Base-by-base conservation (phyloP, 352 stramenopile genomes). In the Pseudoperonospora humuli region DNA sequence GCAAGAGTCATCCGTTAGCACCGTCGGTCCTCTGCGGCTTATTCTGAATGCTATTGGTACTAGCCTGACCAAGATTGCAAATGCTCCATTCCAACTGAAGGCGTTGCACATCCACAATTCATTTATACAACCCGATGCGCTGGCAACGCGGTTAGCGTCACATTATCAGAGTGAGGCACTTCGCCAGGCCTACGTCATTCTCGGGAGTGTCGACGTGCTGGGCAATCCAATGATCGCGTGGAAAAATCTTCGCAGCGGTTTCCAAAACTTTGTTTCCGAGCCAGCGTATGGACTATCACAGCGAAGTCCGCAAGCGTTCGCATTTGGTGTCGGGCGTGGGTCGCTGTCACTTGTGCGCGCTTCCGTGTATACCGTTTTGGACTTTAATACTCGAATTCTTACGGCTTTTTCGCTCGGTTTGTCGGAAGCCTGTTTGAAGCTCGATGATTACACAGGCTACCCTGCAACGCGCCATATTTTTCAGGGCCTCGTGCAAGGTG, bases 131-230 rank as follows among this genome's bases (percentile, higher is more conserved):
- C 71, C 75, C 3, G 76, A 92, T 50, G 77, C 70, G 3, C 57
- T 92, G 34, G 72, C 62, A 14, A 75, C 75, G 17, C 61, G 75
- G 11, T 40, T 92, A 15, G 71, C 55, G n/a, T 81, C 80, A 14
- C 83, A 94, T 46, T 94, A 94, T 38, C 83, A 93, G 40, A 89
- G 82, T 38, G 80, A 94, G 55, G 80, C 78, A n/a, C 54, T 93
- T 21, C 74, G 83, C 7, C 83, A 94, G 43, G 83, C 83, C 3
- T 94, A 94, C 33, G 78, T 94, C 23, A 89, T 94, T 28, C 52
- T 94, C 0, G 83, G 83, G 23, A 91, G 78, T 57, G 83, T 94
- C 19, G 83, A 94, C 32, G 80, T 94, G 11, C 61, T 94, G 4
- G 83, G 83, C 31, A 94, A 94, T 46, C 83, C 83, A 8, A 87